Conservation (phyloP, 306 rosid genomes). For the Fagus crenata region DNA sequence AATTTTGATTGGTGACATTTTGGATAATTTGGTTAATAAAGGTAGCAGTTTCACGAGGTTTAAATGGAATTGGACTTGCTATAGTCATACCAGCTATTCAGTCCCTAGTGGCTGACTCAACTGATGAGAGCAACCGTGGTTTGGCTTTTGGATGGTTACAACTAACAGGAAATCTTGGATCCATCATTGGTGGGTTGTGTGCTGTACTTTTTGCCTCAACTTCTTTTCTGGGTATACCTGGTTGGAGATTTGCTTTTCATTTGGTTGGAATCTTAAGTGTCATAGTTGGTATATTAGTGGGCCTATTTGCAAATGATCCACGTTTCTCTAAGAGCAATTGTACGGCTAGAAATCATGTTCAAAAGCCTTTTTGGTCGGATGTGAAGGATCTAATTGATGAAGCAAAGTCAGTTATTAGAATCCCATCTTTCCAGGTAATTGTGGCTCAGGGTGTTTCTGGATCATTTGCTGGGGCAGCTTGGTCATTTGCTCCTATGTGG, state of each 20-base stretch:
- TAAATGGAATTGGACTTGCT: conserved; percentile 88
- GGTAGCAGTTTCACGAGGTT: conserved; percentile 88
- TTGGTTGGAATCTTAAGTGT: conserved; percentile 70
- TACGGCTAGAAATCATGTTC: conserved; percentile 13
- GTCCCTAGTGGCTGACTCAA: conserved; percentile 79
- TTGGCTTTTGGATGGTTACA: conserved; percentile 79
- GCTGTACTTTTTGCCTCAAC: conserved; percentile 67
- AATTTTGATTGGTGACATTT: neutral
- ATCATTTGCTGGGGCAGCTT: conserved; percentile 75
- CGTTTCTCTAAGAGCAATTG: conserved; percentile 35
- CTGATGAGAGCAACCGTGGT: conserved; percentile 69
- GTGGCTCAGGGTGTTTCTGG: conserved; percentile 93
- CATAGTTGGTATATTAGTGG: conserved; percentile 54
- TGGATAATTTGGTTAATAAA: conserved; percentile 19
- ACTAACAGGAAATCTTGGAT: conserved; percentile 62
- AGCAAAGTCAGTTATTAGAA: conserved; percentile 59
- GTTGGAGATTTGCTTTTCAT: conserved; percentile 91
- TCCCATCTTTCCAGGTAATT: conserved; percentile 72
- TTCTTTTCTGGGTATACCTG: conserved; percentile 61
- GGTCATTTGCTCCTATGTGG: conserved; percentile 80
- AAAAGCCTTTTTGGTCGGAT: conserved; percentile 42
- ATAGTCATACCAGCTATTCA: conserved; percentile 73
- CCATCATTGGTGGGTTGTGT: conserved; percentile 67
- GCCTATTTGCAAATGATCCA: conserved; percentile 68
- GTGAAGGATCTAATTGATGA: conserved; percentile 56